Evolutionary conservation across 2,329 filamentous ascomycete species (phyloP), one percentile per base, ranked within the genome.

Genomic region (Incumbomyces lentus): DNA sequence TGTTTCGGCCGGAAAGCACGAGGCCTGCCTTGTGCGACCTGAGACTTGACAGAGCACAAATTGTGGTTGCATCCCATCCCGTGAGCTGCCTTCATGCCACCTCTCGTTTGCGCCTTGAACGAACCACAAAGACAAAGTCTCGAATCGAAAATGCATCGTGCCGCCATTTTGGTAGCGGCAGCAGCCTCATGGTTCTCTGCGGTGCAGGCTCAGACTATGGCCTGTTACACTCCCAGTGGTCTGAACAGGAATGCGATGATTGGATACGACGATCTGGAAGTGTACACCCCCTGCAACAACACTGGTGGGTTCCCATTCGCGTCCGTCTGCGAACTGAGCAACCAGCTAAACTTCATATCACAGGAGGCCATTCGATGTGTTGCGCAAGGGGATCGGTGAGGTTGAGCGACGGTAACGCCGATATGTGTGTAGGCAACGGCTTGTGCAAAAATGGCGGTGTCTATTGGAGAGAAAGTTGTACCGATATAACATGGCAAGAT

Each of bases 401-500:
- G 19, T 11, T 2, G 11, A 38, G 11, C 14, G 11, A 8, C 5
- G 19, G 19, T 7, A 41, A 11, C 10, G 39, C 22, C 29, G 39
- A 41, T 29, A 41, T 13, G 6, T 41, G 39, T 26, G 14, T 29
- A 14, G 12, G 13, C 8, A 7, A 50, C 30, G 48, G 45, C 16
- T 33, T 50, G 10, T 48, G 48, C 40, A 16, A 29, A n/a, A 36
- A 48, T 34, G 31, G 41, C 26, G 41, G 48, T 18, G 62, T 69
- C 18, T n/a, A 54, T 11, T 57, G 52, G 51, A 50, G 56, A 30
- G 52, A 52, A 46, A 51, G 52, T 33, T 58, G 55, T 44, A 57
- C 55, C 13, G 56, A 58, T 40, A 48, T 42, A 16, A 55, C 56
- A 13, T 58, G 55, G 54, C 30, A 53, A 17, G 50, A 47, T 32